These are phyloP conservation scores for Populus deltoides DNA, from an alignment of 345 rosid species.

Conservation along the genomic window DNA sequence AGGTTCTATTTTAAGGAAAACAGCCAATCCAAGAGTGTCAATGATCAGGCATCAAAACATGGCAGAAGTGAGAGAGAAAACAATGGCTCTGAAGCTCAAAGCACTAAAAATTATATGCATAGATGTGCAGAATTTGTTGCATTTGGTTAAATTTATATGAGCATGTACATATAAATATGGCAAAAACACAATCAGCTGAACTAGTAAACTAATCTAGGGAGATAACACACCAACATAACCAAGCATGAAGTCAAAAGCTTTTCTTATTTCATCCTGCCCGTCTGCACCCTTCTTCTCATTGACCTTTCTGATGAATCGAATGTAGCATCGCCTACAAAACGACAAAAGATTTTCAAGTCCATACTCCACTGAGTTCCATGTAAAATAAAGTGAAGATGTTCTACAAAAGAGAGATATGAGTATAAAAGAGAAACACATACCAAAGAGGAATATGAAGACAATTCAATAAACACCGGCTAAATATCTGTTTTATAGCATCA, in stretches of 20 bases:
- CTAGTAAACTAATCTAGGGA: conserved; percentile 1
- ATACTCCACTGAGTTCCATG: too few species aligned
- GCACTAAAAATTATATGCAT: neutral
- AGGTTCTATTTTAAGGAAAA: neutral
- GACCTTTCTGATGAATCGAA: conserved; percentile 85
- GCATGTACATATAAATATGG: neutral
- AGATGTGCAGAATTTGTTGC: neutral
- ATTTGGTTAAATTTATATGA: neutral
- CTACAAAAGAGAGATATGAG: neutral
- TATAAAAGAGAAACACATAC: conserved; percentile 35
- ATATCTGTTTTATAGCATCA: conserved; percentile 86
- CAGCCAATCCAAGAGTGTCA: too few species aligned
- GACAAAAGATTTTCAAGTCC: neutral
- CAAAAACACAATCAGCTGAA: neutral
- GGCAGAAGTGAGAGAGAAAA: too few species aligned
- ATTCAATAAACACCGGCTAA: conserved; percentile 86
- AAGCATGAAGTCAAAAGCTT: conserved; percentile 90
- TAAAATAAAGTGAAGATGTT: neutral
- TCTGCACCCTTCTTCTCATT: conserved; percentile 85
- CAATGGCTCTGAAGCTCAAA: too few species aligned
- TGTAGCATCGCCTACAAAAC: conserved; percentile 77
- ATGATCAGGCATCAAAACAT: too few species aligned
- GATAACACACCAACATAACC: conserved; percentile 66
- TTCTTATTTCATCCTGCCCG: conserved; percentile 90
- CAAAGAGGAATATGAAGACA: conserved; percentile 96